Evolutionary conservation across 2,329 filamentous ascomycete genomes (phyloP), one percentile per base, ranked within the genome.

Genomic region (Fusarium zealandicum): DNA sequence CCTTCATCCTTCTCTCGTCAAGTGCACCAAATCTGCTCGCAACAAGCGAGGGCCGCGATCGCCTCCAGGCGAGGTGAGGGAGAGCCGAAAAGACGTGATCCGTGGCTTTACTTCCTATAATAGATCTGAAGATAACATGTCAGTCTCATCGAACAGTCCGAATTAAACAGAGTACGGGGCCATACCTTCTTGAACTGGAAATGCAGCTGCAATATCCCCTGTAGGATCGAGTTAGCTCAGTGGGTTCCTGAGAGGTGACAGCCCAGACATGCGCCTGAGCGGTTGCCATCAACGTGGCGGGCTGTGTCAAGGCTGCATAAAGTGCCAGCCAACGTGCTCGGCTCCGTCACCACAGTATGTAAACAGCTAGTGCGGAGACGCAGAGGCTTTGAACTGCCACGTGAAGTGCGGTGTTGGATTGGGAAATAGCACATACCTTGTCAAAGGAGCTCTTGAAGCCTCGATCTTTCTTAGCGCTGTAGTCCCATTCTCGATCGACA

Each of bases 401-500:
- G 53, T 53, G 57, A 56, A 57, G 41, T 16, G 37, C 38, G 27
- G 44, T 40, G 38, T 62, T 57, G 25, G 37, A 12, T 36, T 25
- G 25, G 28, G 46, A 58, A 51, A 54, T 39, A 43, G 50, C 17
- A 76, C 84, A 62, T 85, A 95, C 92, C 87, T 96, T 97, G 76
- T 99, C 95, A 74, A 98, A 99, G 60, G 90, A 96, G 75, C 93
- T 97, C 73, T 86, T 93, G 77, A 98, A 99, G 1, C 95, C 96
- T 54, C 95, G 85, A 68, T 99, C 95, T 67, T 89, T 85, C 77
- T 97, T 98, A 3, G 93, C 91, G 72, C 92, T 96, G 72, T 97
- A 99, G 74, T 99, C 95, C 95, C 95, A 99, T 75, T 99, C 95
- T 61, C 95, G 93, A 75, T 99, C 95, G 32, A 99, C 93, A 64